Percentiles rank a stretch among this genome's conserved stretches.
Conservation (phyloP, 1,284 basidiomycete genomes). For the Thelephora terrestris region DNA sequence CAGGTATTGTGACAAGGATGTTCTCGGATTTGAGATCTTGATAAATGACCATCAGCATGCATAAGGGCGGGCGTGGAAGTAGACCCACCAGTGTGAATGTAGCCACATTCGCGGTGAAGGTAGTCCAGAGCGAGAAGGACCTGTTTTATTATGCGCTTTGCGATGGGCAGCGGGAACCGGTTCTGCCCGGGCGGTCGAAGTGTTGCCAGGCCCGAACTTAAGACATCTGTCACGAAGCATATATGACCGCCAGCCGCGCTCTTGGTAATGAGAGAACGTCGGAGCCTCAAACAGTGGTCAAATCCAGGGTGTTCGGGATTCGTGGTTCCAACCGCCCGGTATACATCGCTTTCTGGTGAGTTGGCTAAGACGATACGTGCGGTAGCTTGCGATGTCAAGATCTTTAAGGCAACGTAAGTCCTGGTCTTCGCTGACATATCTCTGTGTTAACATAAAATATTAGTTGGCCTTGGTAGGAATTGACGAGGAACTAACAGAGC, state of each 20-base stretch:
- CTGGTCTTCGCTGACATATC: background rate
- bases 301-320: slow-evolving; percentile 7
- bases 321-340: slow-evolving; percentile 3
- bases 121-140: slow-evolving; percentile 9
- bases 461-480: background rate
- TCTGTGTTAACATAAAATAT: background rate
- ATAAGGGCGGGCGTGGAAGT: background rate
- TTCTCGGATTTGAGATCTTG: background rate
- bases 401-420: slow-evolving; percentile 6
- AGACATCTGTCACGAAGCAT: slow-evolving; percentile 2
- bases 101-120: slow-evolving; percentile 7
- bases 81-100: slow-evolving; percentile 10
- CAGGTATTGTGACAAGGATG: background rate
- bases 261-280: slow-evolving; percentile 1
- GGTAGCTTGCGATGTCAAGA: slow-evolving; percentile 4
- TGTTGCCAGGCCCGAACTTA: slow-evolving; percentile 3
- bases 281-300: slow-evolving; percentile 4
- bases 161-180: slow-evolving; percentile 5
- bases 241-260: slow-evolving; percentile 2
- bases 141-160: no score
- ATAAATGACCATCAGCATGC: background rate
- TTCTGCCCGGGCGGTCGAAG: background rate
- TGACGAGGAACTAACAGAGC: background rate
- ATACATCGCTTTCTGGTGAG: background rate
- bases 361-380: background rate